phyloP scores from a whole-genome alignment of 2,329 filamentous ascomycete genomes.

The Penicillium sp. region DNA sequence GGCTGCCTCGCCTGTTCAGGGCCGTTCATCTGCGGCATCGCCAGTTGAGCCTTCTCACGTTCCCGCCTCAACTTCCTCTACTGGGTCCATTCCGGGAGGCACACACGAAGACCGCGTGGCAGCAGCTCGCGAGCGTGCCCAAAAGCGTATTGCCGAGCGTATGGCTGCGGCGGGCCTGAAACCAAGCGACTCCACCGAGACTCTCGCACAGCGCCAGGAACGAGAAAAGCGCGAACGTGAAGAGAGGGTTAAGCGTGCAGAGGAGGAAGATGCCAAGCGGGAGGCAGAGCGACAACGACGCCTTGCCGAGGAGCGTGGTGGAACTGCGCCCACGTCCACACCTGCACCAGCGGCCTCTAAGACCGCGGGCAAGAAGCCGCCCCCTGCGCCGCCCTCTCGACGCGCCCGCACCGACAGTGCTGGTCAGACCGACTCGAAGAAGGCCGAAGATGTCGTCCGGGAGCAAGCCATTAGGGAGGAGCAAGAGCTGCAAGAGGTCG shows the following conservation, averaged over 20 bases:
- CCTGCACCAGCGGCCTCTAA: slow-evolving; percentile 54
- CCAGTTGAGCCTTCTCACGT: slow-evolving; percentile 36
- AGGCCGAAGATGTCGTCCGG: slow-evolving; percentile 45
- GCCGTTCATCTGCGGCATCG: slow-evolving; percentile 44
- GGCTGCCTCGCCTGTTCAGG: slow-evolving; percentile 43
- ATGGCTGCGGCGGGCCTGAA: slow-evolving; percentile 90
- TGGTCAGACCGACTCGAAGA: slow-evolving; percentile 53
- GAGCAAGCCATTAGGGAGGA: slow-evolving; percentile 55
- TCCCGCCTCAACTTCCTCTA: slow-evolving; percentile 47
- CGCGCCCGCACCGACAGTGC: slow-evolving; percentile 57
- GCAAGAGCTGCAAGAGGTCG: slow-evolving; percentile 67
- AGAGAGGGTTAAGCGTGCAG: slow-evolving; percentile 78
- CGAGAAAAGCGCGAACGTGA: slow-evolving; percentile 83
- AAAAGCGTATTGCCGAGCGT: slow-evolving; percentile 93
- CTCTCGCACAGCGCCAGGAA: slow-evolving; percentile 74
- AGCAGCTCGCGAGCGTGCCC: slow-evolving; percentile 94
- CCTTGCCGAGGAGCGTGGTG: slow-evolving; percentile 66
- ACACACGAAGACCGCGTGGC: slow-evolving; percentile 90
- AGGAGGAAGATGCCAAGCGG: slow-evolving; percentile 85
- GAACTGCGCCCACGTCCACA: slow-evolving; percentile 57
- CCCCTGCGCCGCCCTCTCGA: slow-evolving; percentile 64
- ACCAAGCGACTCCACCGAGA: slow-evolving; percentile 72
- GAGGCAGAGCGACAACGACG: slow-evolving; percentile 82
- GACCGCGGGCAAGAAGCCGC: slow-evolving; percentile 60
- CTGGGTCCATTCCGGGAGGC: slow-evolving; percentile 75